Percentiles rank a stretch among this genome's conserved stretches.
Conservation (phyloP, 306 rosid genomes). For the Rosa chinensis region DNA sequence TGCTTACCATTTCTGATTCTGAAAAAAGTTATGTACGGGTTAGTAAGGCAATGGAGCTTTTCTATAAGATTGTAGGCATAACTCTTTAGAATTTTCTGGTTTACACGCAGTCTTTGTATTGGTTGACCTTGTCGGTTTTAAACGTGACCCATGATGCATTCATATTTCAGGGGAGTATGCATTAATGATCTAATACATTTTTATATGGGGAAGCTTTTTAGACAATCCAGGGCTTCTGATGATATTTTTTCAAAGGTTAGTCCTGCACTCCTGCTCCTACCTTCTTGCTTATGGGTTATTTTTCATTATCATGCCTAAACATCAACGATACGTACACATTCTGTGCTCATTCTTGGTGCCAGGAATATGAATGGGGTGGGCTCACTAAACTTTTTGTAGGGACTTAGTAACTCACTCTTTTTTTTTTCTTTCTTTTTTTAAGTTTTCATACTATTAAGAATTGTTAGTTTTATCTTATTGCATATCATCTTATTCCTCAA, state of each 20-base stretch:
- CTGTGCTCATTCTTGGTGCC: neutral
- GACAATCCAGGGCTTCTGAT: slow-evolving; percentile 50
- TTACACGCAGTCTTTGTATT: slow-evolving; percentile 1
- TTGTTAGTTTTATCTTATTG: neutral
- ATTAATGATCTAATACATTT: slow-evolving; percentile 67
- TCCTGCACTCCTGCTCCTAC: slow-evolving; percentile 24
- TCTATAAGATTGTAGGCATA: neutral
- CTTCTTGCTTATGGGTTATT: slow-evolving; percentile 9
- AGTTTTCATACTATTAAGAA: neutral
- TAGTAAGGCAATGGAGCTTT: neutral
- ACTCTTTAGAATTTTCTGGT: neutral
- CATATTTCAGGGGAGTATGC: slow-evolving; percentile 63
- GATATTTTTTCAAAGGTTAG: slow-evolving; percentile 55
- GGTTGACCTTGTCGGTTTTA: slow-evolving; percentile 11
- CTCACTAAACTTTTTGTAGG: neutral
- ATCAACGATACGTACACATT: neutral
- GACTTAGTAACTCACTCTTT: neutral
- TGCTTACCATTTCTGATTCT: neutral
- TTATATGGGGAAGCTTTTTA: slow-evolving; percentile 63
- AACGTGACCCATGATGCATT: slow-evolving; percentile 4
- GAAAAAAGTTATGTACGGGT: neutral
- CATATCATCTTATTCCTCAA: neutral
- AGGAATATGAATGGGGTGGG: neutral
- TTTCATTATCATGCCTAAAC: neutral
- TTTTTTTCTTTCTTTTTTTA: neutral